A percentile compares a stretch with the other conserved stretches of the same genome.
phyloP scores from a whole-genome alignment of 805 yeast genomes.

The Starmerella tilneyi region DNA sequence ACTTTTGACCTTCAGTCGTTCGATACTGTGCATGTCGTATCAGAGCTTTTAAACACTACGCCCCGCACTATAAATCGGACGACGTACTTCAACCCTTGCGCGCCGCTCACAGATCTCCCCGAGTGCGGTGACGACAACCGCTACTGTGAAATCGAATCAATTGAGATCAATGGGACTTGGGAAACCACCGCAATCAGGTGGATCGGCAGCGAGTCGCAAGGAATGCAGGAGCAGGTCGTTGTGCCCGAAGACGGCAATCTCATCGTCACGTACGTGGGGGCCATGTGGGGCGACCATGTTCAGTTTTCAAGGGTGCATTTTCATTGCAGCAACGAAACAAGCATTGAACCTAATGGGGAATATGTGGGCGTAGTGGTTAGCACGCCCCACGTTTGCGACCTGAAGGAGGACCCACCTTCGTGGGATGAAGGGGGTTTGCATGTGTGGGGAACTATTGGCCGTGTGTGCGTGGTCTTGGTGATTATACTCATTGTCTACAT shows the following conservation, averaged over 20 bases:
- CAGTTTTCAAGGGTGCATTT: too few relatives aligned
- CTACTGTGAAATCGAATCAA: slow-evolving; percentile 63
- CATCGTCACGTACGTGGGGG: background rate
- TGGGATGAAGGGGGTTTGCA: too few relatives aligned
- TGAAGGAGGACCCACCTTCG: background rate
- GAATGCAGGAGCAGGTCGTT: background rate
- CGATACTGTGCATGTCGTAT: slow-evolving; percentile 22
- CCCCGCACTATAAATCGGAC: slow-evolving; percentile 54
- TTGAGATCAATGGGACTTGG: slow-evolving; percentile 40
- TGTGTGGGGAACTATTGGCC: background rate
- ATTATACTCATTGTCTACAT: background rate
- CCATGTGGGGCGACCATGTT: too few relatives aligned
- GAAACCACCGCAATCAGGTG: background rate
- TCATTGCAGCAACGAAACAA: background rate
- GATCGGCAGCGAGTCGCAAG: background rate
- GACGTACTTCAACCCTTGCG: slow-evolving; percentile 68
- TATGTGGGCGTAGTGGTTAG: background rate
- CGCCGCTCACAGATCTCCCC: slow-evolving; percentile 33
- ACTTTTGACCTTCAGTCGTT: background rate
- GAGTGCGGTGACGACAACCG: slow-evolving; percentile 62
- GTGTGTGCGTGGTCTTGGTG: background rate
- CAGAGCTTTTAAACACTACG: slow-evolving; percentile 50
- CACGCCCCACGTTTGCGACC: background rate
- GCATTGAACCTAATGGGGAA: background rate
- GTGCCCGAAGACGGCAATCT: background rate